phyloP scores from a whole-genome alignment of 2,329 filamentous ascomycete genomes.

The Epicoccum sorghinum region DNA sequence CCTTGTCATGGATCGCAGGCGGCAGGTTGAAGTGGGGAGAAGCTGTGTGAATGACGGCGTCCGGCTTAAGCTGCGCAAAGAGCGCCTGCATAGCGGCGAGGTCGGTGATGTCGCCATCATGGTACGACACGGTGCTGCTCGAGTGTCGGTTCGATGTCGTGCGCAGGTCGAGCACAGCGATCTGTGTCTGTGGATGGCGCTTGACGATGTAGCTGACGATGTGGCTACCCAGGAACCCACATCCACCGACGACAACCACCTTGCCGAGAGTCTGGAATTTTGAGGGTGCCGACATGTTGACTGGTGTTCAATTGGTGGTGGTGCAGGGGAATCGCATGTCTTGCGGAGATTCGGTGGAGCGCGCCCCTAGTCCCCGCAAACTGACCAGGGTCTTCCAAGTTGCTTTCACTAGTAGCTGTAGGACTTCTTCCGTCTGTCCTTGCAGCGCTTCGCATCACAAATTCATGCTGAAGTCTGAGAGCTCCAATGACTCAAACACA shows the following conservation, averaged over 20 bases:
- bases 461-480: neutral
- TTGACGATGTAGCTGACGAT: constrained; percentile 55
- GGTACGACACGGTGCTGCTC: constrained; percentile 53
- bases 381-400: constrained; percentile 15
- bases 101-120: constrained; percentile 58
- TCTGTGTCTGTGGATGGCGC: constrained; percentile 49
- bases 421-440: no score
- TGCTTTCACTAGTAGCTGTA: no score
- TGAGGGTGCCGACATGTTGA: constrained; percentile 25
- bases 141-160: constrained; percentile 49
- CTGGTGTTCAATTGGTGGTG: constrained; percentile 16
- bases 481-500: neutral
- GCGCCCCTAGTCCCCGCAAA: constrained; percentile 16
- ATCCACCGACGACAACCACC: constrained; percentile 57
- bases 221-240: constrained; percentile 59
- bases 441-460: no score
- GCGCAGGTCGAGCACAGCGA: constrained; percentile 57
- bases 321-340: constrained; percentile 17
- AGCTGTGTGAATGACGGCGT: constrained; percentile 59
- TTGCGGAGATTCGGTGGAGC: constrained; percentile 29
- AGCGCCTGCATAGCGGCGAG: constrained; percentile 49
- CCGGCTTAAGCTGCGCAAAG: constrained; percentile 52
- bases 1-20: constrained; percentile 53
- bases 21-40: constrained; percentile 51
- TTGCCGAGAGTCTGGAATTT: constrained; percentile 49